Evolutionary conservation across 768 basidiomycete genomes (phyloP).

Genomic region (Boletus reticuloceps): DNA sequence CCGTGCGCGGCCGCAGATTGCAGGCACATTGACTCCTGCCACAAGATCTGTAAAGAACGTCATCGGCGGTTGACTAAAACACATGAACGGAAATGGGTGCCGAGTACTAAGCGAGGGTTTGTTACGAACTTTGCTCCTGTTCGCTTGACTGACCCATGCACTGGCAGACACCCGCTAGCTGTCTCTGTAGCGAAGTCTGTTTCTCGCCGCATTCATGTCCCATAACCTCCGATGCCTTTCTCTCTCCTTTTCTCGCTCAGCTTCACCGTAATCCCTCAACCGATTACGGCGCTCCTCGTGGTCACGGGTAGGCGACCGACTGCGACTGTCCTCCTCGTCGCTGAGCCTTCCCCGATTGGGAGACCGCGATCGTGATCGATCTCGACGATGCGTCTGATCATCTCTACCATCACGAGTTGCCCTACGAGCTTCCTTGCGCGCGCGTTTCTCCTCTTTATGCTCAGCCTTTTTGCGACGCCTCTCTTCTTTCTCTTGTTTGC

Average conservation of each 20-base stretch:
- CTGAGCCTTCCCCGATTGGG: constrained; percentile 20
- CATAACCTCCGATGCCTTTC: constrained; percentile 51
- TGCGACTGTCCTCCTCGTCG: constrained; percentile 25
- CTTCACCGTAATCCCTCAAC: constrained; percentile 26
- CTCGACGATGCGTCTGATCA: constrained; percentile 20
- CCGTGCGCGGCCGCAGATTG: constrained; percentile 9
- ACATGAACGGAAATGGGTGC: constrained; percentile 7
- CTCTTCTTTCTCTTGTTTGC: constrained; percentile 45
- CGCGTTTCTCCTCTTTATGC: constrained; percentile 59
- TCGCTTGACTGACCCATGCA: constrained; percentile 5
- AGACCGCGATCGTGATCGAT: constrained; percentile 38
- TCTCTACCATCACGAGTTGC: constrained; percentile 34
- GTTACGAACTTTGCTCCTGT: not conserved
- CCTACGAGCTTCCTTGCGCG: constrained; percentile 49
- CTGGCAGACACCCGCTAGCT: constrained; percentile 10
- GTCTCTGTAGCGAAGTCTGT: constrained; percentile 26
- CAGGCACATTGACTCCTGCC: constrained; percentile 17
- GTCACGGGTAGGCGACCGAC: constrained; percentile 28
- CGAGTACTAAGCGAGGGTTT: constrained; percentile 1
- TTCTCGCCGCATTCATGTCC: constrained; percentile 46
- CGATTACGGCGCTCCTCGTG: constrained; percentile 19
- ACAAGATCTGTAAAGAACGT: constrained; percentile 18
- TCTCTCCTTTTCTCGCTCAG: constrained; percentile 30
- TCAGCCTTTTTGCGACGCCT: constrained; percentile 49
- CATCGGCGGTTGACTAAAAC: constrained; percentile 6